phyloP scores from a whole-genome alignment of 495 filamentous ascomycete species.

The Lophiotrema nucula region DNA sequence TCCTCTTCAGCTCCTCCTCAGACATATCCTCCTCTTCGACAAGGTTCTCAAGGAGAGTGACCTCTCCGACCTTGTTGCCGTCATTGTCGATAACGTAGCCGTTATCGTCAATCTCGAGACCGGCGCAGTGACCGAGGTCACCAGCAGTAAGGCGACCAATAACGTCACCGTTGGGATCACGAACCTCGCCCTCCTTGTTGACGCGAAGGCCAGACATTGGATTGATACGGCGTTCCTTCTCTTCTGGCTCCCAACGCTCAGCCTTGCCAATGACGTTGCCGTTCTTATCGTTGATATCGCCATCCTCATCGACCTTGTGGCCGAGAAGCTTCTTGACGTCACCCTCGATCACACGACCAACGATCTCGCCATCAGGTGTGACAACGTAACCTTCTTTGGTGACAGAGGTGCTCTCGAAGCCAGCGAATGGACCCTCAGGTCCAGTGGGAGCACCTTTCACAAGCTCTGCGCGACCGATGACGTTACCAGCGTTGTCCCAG shows the following conservation, averaged over 20 bases:
- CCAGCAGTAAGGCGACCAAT: conserved; percentile 78
- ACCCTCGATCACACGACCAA: conserved; percentile 72
- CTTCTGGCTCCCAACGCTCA: conserved; percentile 77
- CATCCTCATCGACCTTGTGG: conserved; percentile 77
- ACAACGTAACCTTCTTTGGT: conserved; percentile 72
- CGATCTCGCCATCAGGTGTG: conserved; percentile 60
- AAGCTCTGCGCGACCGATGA: conserved; percentile 77
- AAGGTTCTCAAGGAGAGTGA: conserved; percentile 74
- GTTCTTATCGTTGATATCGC: conserved; percentile 77
- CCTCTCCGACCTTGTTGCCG: conserved; percentile 76
- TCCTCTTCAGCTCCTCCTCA: conserved; percentile 55
- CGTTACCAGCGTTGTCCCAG: conserved; percentile 74
- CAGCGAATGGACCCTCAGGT: conserved; percentile 75
- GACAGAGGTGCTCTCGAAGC: conserved; percentile 69
- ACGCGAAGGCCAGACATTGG: conserved; percentile 76
- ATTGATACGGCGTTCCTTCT: conserved; percentile 63
- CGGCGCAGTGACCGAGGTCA: conserved; percentile 65
- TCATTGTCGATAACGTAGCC: conserved; percentile 82
- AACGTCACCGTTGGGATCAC: conserved; percentile 75
- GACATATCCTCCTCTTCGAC: conserved; percentile 54
- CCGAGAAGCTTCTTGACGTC: conserved; percentile 71
- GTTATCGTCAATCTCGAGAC: conserved; percentile 81
- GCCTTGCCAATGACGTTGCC: conserved; percentile 80
- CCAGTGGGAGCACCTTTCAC: conserved; percentile 63
- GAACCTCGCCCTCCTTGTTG: conserved; percentile 79